Evolutionary conservation across 2,329 filamentous ascomycete genomes (phyloP).

Genomic region (Colletotrichum nymphaeae): DNA sequence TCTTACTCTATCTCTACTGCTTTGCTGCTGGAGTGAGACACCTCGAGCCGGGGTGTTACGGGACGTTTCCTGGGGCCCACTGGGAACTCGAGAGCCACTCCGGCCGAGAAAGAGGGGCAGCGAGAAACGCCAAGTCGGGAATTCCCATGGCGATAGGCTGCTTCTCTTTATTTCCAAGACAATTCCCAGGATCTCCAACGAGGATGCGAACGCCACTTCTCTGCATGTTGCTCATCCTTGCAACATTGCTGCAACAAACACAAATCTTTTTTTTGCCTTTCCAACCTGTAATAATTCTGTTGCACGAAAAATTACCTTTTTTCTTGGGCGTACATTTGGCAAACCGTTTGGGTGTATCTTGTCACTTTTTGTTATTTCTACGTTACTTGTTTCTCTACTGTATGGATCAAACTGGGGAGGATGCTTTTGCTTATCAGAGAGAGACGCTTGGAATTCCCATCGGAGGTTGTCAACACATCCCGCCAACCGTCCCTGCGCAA

Average conservation of each 20-base stretch:
- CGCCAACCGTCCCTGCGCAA: neutral
- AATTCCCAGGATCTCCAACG: neutral
- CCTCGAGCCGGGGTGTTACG: neutral
- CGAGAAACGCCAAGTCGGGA: conserved; percentile 11
- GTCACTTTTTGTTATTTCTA: neutral
- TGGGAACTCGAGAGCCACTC: neutral
- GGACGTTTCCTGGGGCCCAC: neutral
- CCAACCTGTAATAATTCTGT: conserved; percentile 33
- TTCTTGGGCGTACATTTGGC: conserved; percentile 14
- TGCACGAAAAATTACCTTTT: conserved; percentile 11
- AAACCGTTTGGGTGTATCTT: conserved; percentile 21
- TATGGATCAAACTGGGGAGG: neutral
- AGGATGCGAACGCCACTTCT: neutral
- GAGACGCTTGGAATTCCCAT: neutral
- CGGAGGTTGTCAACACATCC: neutral
- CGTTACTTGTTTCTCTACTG: neutral
- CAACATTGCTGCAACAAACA: neutral
- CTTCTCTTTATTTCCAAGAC: neutral
- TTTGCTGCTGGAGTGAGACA: conserved; percentile 18
- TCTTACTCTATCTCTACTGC: neutral
- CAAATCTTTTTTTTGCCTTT: neutral
- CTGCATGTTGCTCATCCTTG: conserved; percentile 15
- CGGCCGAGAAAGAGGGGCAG: conserved; percentile 33
- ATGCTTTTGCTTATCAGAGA: conserved; percentile 15
- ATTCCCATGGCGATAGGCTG: neutral